Conservation (phyloP, 2,329 filamentous ascomycete genomes). For the Aspergillus proliferans region DNA sequence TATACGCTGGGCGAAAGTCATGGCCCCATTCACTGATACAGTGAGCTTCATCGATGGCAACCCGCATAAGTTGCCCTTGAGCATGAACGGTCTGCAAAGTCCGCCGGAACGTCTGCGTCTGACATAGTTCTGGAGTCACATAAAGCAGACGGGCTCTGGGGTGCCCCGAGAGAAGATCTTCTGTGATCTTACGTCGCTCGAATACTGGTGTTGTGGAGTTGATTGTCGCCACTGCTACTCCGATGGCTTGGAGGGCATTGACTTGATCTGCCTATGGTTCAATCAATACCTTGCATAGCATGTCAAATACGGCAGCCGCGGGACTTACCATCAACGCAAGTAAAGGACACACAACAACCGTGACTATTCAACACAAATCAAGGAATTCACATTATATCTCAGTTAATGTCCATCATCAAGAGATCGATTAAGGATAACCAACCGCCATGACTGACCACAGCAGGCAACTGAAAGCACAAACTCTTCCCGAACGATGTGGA, state of each 20-base stretch:
- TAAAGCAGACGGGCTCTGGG: conserved; percentile 79
- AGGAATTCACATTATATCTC: neutral
- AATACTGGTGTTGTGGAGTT: conserved; percentile 69
- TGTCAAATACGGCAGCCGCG: neutral
- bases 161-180: conserved; percentile 81
- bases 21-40: conserved; percentile 98
- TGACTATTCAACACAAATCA: conserved; percentile 51
- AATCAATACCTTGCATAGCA: neutral
- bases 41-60: conserved; percentile 91
- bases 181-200: conserved; percentile 64
- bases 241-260: conserved; percentile 64
- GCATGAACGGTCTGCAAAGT: conserved; percentile 66
- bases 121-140: conserved; percentile 86
- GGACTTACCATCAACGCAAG: conserved; percentile 75
- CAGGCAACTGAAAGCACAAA: conserved; percentile 85
- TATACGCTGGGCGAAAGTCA: conserved; percentile 91
- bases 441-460: conserved; percentile 81
- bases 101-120: conserved; percentile 68
- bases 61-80: conserved; percentile 76
- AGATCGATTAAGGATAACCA: conserved; percentile 32
- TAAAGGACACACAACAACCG: conserved; percentile 82
- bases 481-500: conserved; percentile 74
- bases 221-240: conserved; percentile 75
- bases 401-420: conserved; percentile 3
- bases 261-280: conserved; percentile 76